Conservation (phyloP, 2,329 filamentous ascomycete species). For the Mycogone perniciosa region DNA sequence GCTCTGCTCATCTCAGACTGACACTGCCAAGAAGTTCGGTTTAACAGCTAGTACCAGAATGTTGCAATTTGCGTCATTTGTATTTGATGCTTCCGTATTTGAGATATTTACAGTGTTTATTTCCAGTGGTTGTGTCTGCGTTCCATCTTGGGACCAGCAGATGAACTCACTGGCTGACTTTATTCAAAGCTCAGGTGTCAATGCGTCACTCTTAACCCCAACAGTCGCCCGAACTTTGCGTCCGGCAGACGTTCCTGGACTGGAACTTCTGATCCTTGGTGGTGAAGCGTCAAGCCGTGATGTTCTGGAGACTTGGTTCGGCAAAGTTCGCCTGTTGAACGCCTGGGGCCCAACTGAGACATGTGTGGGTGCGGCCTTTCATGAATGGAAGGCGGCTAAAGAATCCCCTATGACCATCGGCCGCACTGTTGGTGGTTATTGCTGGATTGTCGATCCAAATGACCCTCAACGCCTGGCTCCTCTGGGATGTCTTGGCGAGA, state of each 20-base stretch:
- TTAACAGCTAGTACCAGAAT: neutral
- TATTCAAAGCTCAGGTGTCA: neutral
- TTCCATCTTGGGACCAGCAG: conserved; percentile 2
- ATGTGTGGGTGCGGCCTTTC: conserved; percentile 2
- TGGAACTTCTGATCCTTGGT: neutral
- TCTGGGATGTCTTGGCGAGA: conserved; percentile 6
- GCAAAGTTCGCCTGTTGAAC: conserved; percentile 1
- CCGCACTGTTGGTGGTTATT: conserved; percentile 1
- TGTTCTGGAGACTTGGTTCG: conserved; percentile 2
- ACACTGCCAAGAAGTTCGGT: neutral
- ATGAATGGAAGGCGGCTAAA: neutral
- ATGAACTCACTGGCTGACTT: neutral
- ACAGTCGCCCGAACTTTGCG: conserved; percentile 1
- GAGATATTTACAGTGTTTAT: conserved; percentile 3
- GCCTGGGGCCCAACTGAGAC: conserved; percentile 5
- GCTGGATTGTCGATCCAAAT: conserved; percentile 11
- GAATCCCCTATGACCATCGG: conserved; percentile 6
- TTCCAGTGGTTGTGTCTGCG: conserved; percentile 5
- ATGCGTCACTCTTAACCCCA: neutral
- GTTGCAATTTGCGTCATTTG: conserved; percentile 9
- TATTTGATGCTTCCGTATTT: conserved; percentile 1
- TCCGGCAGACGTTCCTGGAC: neutral
- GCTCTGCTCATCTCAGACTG: neutral
- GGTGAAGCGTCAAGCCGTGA: conserved; percentile 3
- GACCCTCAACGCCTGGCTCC: conserved; percentile 1